Evolutionary conservation across 805 yeast species (phyloP).

Genomic region (Starmerella stigmatis): DNA sequence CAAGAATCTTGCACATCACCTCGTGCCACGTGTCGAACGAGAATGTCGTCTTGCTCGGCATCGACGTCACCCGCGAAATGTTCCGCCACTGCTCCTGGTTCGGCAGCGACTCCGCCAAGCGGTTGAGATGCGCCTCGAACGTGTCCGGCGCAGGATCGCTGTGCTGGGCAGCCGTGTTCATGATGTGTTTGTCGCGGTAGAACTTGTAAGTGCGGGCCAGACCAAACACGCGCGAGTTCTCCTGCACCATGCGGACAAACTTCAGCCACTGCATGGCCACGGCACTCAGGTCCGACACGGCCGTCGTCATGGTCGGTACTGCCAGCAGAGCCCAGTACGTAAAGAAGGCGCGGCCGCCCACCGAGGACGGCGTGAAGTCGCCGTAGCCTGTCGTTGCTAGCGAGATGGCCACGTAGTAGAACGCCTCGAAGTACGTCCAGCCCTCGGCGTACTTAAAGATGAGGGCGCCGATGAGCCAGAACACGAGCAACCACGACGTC

Average conservation of each 20-base stretch:
- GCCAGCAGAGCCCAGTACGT: slow-evolving; percentile 74
- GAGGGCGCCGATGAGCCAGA: slow-evolving; percentile 67
- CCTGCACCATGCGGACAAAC: not conserved
- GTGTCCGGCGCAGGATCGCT: not conserved
- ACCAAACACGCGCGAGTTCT: not conserved
- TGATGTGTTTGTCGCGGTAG: not conserved
- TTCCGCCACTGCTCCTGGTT: slow-evolving; percentile 6
- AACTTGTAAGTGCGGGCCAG: not conserved
- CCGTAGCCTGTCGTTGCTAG: slow-evolving; percentile 82
- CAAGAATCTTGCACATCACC: slow-evolving; percentile 3
- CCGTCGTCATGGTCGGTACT: slow-evolving; percentile 68
- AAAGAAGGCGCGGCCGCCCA: slow-evolving; percentile 64
- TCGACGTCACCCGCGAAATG: not conserved
- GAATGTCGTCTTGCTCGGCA: not conserved
- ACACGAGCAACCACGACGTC: slow-evolving; percentile 40
- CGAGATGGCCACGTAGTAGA: slow-evolving; percentile 70
- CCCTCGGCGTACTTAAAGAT: slow-evolving; percentile 42
- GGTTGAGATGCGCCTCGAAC: not conserved
- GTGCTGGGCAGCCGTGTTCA: not conserved
- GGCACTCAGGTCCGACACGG: slow-evolving; percentile 18
- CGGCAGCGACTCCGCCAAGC: not conserved
- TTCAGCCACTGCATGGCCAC: not conserved
- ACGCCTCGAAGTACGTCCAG: slow-evolving; percentile 61
- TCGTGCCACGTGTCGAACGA: slow-evolving; percentile 14
- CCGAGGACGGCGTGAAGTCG: slow-evolving; percentile 50